Percentiles rank a stretch among this genome's conserved stretches.
Evolutionary conservation across 495 filamentous ascomycete genomes (phyloP).

Genomic region (Xylaria acuta): DNA sequence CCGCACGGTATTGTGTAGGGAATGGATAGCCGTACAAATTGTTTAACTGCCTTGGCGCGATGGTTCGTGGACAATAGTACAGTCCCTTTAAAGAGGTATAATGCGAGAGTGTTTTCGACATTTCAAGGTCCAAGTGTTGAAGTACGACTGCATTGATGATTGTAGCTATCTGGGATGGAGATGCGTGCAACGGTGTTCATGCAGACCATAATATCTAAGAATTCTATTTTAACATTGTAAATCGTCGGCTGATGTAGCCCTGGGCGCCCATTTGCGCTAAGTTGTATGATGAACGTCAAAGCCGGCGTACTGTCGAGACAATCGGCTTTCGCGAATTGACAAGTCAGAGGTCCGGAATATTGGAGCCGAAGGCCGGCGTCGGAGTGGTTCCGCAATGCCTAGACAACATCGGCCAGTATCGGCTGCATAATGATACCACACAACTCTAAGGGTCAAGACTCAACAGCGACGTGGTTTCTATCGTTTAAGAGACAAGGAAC

Average conservation of each 20-base stretch:
- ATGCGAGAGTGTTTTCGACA: not conserved
- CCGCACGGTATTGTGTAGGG: not conserved
- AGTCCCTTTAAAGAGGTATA: not conserved
- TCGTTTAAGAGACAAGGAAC: not conserved
- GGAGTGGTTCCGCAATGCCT: not conserved
- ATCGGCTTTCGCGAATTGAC: not conserved
- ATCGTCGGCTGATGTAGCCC: not conserved
- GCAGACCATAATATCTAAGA: not conserved
- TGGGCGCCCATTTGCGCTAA: not conserved
- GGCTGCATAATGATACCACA: constrained; percentile 2
- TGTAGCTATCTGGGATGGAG: not conserved
- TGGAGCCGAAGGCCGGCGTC: constrained; percentile 12
- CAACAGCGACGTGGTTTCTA: not conserved
- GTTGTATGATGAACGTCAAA: not conserved
- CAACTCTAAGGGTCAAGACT: not conserved
- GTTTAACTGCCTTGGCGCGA: not conserved
- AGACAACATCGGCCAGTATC: constrained; percentile 11
- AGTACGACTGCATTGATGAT: not conserved
- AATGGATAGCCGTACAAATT: not conserved
- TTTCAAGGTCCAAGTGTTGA: not conserved
- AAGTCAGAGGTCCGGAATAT: not conserved
- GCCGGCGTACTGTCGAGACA: not conserved
- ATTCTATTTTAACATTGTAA: not conserved
- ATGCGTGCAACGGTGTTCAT: not conserved
- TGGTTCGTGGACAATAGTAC: not conserved